Evolutionary conservation across 2,329 filamentous ascomycete species (phyloP).

Genomic region (Orbilia oligospora): DNA sequence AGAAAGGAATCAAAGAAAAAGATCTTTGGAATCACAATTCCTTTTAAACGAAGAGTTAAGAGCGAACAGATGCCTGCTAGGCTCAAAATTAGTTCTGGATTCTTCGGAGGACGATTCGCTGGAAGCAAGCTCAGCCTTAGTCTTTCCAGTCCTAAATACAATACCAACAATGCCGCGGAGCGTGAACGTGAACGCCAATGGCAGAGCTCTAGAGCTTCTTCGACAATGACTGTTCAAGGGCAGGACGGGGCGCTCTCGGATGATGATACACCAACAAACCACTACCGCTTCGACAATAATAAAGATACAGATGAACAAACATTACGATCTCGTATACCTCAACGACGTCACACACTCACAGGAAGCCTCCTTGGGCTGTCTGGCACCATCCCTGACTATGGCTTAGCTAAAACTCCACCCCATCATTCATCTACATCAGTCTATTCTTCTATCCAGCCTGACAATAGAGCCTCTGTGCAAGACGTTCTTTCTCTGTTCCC

Average conservation of each 20-base stretch:
- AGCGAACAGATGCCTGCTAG: conserved; percentile 40
- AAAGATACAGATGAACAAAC: not conserved
- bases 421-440: conserved; percentile 7
- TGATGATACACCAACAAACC: conserved; percentile 19
- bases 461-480: conserved; percentile 12
- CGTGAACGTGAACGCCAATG: conserved; percentile 30
- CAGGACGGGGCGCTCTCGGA: conserved; percentile 31
- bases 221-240: conserved; percentile 39
- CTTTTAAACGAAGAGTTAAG: conserved; percentile 47
- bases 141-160: conserved; percentile 5
- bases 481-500: conserved; percentile 38
- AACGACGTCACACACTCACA: conserved; percentile 40
- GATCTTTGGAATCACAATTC: conserved; percentile 44
- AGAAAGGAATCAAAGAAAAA: conserved; percentile 42
- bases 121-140: conserved; percentile 39
- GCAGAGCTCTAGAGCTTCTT: conserved; percentile 45
- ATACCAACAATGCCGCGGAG: not conserved
- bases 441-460: conserved; percentile 4
- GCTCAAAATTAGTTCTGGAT: conserved; percentile 37
- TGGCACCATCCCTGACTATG: not conserved
- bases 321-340: conserved; percentile 8
- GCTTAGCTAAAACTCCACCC: not conserved
- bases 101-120: conserved; percentile 41
- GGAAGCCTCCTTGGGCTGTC: conserved; percentile 38
- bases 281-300: not conserved